Conservation (phyloP, 257 asterid species). For the Salvia splendens region DNA sequence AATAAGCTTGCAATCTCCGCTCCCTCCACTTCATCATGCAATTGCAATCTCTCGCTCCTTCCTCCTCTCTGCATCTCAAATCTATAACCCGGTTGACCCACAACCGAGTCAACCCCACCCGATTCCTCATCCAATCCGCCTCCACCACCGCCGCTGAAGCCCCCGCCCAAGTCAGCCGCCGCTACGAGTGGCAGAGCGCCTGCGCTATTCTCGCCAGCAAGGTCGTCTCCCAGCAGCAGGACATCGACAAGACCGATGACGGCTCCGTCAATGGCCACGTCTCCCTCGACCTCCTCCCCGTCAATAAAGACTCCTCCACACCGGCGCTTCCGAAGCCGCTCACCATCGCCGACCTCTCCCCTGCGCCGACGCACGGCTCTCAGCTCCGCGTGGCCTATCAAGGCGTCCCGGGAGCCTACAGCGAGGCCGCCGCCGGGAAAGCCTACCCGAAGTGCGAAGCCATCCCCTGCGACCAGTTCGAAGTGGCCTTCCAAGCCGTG, state of each 20-base stretch:
- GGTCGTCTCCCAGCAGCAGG: slow-evolving; percentile 66
- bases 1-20: slow-evolving; percentile 3
- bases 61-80: slow-evolving; percentile 35
- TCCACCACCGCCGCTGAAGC: slow-evolving; percentile 28
- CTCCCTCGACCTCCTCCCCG: slow-evolving; percentile 48
- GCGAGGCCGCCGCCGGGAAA: slow-evolving; percentile 88
- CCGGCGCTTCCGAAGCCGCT: slow-evolving; percentile 54
- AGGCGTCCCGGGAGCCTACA: slow-evolving; percentile 89
- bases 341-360: slow-evolving; percentile 66
- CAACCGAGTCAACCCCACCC: slow-evolving; percentile 29
- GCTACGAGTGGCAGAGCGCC: slow-evolving; percentile 83
- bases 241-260: slow-evolving; percentile 40
- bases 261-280: slow-evolving; percentile 56
- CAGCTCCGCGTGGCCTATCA: slow-evolving; percentile 81
- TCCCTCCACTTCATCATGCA: background rate
- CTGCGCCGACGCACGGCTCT: slow-evolving; percentile 86
- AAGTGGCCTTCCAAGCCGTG: slow-evolving; percentile 85
- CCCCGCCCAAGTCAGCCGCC: slow-evolving; percentile 39
- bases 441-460: slow-evolving; percentile 86
- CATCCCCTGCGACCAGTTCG: slow-evolving; percentile 90
- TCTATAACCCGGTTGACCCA: slow-evolving; percentile 32
- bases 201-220: slow-evolving; percentile 77
- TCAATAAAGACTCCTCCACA: no score
- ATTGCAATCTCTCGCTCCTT: slow-evolving; percentile 35
- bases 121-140: slow-evolving; percentile 32